Evolutionary conservation across 2,329 filamentous ascomycete species (phyloP), one percentile per base, ranked within the genome.

Genomic region (Akanthomyces uredinophilus): DNA sequence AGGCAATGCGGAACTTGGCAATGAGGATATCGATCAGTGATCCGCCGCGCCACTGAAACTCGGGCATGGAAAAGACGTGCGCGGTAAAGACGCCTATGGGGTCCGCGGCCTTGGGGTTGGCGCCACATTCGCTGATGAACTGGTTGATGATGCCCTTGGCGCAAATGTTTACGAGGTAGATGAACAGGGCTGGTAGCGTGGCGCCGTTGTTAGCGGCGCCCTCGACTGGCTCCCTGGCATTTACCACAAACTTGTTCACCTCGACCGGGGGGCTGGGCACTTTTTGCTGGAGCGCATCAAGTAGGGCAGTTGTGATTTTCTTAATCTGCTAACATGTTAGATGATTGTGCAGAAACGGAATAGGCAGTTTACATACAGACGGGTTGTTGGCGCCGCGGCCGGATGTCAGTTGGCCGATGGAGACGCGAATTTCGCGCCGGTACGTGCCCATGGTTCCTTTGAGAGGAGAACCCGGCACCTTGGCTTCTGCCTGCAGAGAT

Each of bases 11-110:
- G 69, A 91, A 90, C 74, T 98, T 97, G 60, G 93, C 80, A 69
- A 96, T 88, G 35, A 98, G 80, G 63, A 98, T 90, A 71, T 96
- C 91, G 58, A 92, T 87, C 63, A 96, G 79, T 1, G 87, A 83
- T 53, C 83, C 75, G 10, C 86, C 88, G 56, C 87, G 83, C 81
- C 87, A 90, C 60, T 83, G 79, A 70, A 91, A 89, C 18, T 85
- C 81, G 20, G 84, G 80, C 58, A 83, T 81, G 1, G 90, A 88
- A 71, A 96, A 94, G 35, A 96, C 82, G 65, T 87, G 85, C 7
- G 88, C 89, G 1, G 87, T 82, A 27, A 93, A 80, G 27, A 94
- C 84, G n/a, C 92, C 92, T 50, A 96, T 83, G 0, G 90, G 88
- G 67, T 95, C 90, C 11, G 91, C 91, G 6, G 84, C 81, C 64